Base-by-base conservation (phyloP, 2,329 filamentous ascomycete genomes). In the Fusarium decemcellulare region DNA sequence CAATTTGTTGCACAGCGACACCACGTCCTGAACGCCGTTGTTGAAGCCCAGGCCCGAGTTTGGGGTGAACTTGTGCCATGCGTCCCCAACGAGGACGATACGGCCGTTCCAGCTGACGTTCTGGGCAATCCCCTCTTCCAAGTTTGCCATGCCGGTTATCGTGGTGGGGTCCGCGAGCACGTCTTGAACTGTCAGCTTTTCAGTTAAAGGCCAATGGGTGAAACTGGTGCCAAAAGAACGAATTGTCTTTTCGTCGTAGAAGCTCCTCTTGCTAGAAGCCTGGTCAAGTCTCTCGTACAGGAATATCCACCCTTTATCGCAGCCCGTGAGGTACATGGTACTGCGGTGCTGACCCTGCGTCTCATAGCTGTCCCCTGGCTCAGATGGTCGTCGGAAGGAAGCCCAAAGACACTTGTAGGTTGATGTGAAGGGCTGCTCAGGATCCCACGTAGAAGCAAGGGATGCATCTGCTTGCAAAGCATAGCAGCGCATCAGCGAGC, bases 11-110 rank as follows among this genome's bases (percentile, higher is more conserved):
- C 30, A 50, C 11, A 50, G 16, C 11, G 47, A 50, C 4, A 50
- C 47, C n/a, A 36, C 47, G 23, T 50, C 30, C n/a, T 50, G 47
- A 12, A 50, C n/a, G 6, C 30, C 47, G 14, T 50, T 50, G 30
- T 50, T 79, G 36, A 75, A 71, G 2, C 79, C 78, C 8, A 74
- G 67, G 0, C 76, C 78, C 3, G 74, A 53, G 40, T 78, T 77
- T 0, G 78, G 74, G 1, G 78, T 79, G 55, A 79, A 76, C 47
- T 80, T 80, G 59, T 81, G 77, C 15, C 66, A 73, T 2, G 79
- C 65, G 47, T 81, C 79, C 2, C 79, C 79, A 0, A 69, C 71
- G 2, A 81, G 72, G 4, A 78, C 76, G 12, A 80, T 69, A 1
- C 75, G 74, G 6, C 72, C 73, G 7, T 51, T 54, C 54, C 61